phyloP scores from a whole-genome alignment of 768 basidiomycete genomes.

The Lepiota subincarnata region DNA sequence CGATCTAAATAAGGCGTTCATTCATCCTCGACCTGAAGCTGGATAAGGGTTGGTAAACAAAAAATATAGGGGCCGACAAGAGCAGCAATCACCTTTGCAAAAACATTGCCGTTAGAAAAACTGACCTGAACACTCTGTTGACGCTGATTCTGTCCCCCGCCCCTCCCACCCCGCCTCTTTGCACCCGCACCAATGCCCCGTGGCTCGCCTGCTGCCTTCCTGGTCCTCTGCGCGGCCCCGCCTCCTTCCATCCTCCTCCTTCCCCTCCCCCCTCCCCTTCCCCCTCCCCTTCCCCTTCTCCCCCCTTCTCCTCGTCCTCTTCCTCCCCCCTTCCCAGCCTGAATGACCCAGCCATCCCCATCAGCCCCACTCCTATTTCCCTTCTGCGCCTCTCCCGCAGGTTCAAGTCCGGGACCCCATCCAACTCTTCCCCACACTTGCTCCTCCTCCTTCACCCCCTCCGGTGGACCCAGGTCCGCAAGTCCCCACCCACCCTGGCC shows the following conservation, averaged over 20 bases:
- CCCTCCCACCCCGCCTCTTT: background rate
- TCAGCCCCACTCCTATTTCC: background rate
- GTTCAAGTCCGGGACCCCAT: background rate
- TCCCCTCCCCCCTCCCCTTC: background rate
- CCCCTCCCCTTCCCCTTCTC: background rate
- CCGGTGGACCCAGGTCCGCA: background rate
- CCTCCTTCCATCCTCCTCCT: background rate
- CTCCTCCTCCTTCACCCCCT: too few relatives aligned
- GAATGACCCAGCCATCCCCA: background rate
- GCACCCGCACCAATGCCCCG: background rate
- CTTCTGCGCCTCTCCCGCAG: background rate
- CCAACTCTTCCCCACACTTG: too few relatives aligned
- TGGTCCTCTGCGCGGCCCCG: background rate
- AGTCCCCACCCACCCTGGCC: constrained; percentile 4
- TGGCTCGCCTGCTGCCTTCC: background rate
- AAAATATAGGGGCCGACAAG: background rate
- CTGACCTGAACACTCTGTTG: background rate
- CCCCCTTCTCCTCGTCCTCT: background rate
- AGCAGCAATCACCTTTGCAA: constrained; percentile 1
- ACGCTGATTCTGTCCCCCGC: background rate
- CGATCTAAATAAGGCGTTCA: background rate
- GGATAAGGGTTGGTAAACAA: background rate
- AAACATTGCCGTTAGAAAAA: background rate
- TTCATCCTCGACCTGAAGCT: constrained; percentile 8
- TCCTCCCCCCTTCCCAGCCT: background rate